Percentiles rank a stretch among this genome's conserved stretches.
Conservation (phyloP, 2,329 filamentous ascomycete species). For the Claviceps africana region DNA sequence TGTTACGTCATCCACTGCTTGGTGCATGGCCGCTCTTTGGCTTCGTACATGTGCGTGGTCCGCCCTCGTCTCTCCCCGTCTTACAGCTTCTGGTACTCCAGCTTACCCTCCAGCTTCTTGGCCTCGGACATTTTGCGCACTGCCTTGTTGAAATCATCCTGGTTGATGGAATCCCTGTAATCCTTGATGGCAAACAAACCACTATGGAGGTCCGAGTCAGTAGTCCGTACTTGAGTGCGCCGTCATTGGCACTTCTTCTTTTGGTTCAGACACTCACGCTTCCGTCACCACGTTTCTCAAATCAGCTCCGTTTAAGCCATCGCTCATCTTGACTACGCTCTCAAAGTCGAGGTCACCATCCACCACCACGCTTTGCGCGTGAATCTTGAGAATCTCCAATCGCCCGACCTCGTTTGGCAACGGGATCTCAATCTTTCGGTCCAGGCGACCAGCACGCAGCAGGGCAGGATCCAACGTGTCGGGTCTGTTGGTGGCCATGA, state of each 20-base stretch:
- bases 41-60: not conserved
- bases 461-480: conserved; percentile 91
- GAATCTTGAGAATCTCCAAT: conserved; percentile 96
- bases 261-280: conserved; percentile 55
- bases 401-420: conserved; percentile 93
- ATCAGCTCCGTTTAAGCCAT: conserved; percentile 94
- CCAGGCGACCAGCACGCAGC: conserved; percentile 80
- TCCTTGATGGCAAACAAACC: conserved; percentile 97
- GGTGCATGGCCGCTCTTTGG: not conserved
- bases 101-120: conserved; percentile 97
- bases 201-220: conserved; percentile 27
- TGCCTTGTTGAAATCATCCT: conserved; percentile 99
- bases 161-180: conserved; percentile 88
- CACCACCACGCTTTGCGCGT: conserved; percentile 69
- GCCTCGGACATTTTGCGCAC: conserved; percentile 93
- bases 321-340: conserved; percentile 99
- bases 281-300: conserved; percentile 95
- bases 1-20: not conserved
- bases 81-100: conserved; percentile 93
- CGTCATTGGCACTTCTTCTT: not conserved
- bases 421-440: conserved; percentile 96
- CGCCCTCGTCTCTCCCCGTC: not conserved
- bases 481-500: conserved; percentile 97
- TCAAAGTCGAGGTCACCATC: conserved; percentile 98
- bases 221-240: not conserved